Evolutionary conservation across 2,329 filamentous ascomycete species (phyloP).

Genomic region (Lasiodiplodia theobromae): DNA sequence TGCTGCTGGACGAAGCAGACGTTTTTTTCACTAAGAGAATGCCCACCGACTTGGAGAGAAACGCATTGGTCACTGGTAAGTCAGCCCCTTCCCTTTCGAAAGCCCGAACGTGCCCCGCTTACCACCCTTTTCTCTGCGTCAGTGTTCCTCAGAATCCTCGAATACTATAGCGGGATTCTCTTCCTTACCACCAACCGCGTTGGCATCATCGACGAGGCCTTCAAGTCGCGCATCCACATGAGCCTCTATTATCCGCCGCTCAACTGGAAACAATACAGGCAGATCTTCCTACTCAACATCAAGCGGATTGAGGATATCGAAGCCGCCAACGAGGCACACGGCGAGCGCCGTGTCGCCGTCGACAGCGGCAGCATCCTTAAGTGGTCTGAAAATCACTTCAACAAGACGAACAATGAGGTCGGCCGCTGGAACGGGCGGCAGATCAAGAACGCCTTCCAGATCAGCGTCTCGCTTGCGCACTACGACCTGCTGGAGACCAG

Average conservation of each 20-base stretch:
- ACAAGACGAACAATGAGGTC: neutral
- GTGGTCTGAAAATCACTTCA: neutral
- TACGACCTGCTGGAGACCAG: no score
- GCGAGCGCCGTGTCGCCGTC: no score
- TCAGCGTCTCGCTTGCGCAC: slow-evolving; percentile 33
- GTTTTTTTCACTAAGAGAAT: slow-evolving; percentile 40
- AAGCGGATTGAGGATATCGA: slow-evolving; percentile 21
- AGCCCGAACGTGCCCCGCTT: neutral
- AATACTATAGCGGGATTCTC: slow-evolving; percentile 37
- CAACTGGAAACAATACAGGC: neutral
- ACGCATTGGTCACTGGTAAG: slow-evolving; percentile 23
- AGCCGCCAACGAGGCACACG: slow-evolving; percentile 13
- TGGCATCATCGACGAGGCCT: slow-evolving; percentile 36
- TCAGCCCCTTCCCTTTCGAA: neutral
- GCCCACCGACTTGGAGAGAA: neutral
- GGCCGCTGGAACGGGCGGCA: slow-evolving; percentile 34
- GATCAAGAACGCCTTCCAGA: slow-evolving; percentile 36
- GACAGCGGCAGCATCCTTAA: no score
- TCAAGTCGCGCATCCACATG: slow-evolving; percentile 28
- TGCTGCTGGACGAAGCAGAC: slow-evolving; percentile 60
- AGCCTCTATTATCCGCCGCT: slow-evolving; percentile 28
- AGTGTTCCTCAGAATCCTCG: slow-evolving; percentile 31
- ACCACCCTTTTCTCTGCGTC: neutral
- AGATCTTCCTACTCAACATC: slow-evolving; percentile 9
- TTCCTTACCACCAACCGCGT: slow-evolving; percentile 47